A percentile compares a stretch with the other conserved stretches of the same genome.
These are phyloP conservation scores for Pichia sporocuriosa DNA, from an alignment of 805 yeast species.

Conservation along the genomic window DNA sequence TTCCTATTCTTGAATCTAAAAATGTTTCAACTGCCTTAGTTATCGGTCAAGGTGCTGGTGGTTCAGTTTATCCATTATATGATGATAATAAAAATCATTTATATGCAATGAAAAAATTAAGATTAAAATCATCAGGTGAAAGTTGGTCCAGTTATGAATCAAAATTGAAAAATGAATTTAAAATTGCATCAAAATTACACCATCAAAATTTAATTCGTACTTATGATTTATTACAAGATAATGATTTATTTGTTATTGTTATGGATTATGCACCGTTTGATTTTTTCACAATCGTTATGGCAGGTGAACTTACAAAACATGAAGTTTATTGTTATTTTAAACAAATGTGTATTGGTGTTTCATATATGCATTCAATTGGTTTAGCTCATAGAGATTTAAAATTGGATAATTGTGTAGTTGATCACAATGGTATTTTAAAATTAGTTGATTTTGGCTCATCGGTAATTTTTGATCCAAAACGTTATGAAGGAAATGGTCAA, in stretches of 20 bases:
- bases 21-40: slow-evolving; percentile 11
- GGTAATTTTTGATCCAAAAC: slow-evolving; percentile 51
- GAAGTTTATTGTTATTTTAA: slow-evolving; percentile 78
- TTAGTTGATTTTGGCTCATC: slow-evolving; percentile 93
- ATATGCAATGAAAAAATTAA: slow-evolving; percentile 83
- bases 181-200: slow-evolving; percentile 68
- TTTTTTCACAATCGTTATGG: slow-evolving; percentile 89
- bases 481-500: slow-evolving; percentile 2
- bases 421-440: slow-evolving; percentile 66
- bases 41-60: slow-evolving; percentile 88
- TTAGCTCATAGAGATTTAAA: slow-evolving; percentile 91
- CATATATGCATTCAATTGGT: slow-evolving; percentile 72
- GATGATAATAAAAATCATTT: slow-evolving; percentile 47
- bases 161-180: slow-evolving; percentile 77
- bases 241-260: slow-evolving; percentile 56
- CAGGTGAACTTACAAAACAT: slow-evolving; percentile 62
- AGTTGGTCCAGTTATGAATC: slow-evolving; percentile 61
- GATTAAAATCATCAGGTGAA: slow-evolving; percentile 58
- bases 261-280: slow-evolving; percentile 94
- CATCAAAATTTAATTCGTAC: slow-evolving; percentile 81
- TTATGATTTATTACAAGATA: slow-evolving; percentile 69
- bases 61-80: slow-evolving; percentile 77
- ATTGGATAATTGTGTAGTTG: slow-evolving; percentile 88
- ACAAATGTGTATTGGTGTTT: slow-evolving; percentile 72
- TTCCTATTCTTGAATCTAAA: slow-evolving; percentile 5